Conservation (phyloP, 371 early-diverging fungal genomes). For the Circinella minor region DNA sequence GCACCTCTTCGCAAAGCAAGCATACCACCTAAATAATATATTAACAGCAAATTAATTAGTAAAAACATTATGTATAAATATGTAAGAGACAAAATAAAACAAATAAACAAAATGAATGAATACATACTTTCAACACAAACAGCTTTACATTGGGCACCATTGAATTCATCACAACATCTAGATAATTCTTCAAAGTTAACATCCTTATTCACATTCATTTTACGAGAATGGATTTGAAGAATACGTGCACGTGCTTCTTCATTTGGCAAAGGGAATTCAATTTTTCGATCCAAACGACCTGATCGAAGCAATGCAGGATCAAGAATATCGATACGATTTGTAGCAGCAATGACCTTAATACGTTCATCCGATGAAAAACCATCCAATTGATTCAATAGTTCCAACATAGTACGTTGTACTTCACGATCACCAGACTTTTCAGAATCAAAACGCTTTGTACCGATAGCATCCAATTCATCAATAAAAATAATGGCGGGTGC, state of each 20-base stretch:
- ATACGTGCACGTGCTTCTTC: constrained; percentile 99
- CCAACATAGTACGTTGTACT: constrained; percentile 99
- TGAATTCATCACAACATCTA: constrained; percentile 98
- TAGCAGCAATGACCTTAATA: constrained; percentile 99
- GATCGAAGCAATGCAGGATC: constrained; percentile 99
- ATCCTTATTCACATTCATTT: constrained; percentile 96
- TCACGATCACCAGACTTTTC: constrained; percentile 99
- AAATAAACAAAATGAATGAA: not conserved
- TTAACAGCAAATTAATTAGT: not conserved
- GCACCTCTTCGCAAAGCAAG: constrained; percentile 95
- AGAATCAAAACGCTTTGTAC: constrained; percentile 98
- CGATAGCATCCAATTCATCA: constrained; percentile 99
- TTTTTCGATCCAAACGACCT: constrained; percentile 99
- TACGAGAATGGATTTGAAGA: constrained; percentile 99
- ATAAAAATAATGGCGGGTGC: constrained; percentile 99
- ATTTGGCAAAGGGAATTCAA: constrained; percentile 99
- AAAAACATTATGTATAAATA: not conserved
- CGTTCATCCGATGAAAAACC: constrained; percentile 97
- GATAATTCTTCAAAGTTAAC: constrained; percentile 99
- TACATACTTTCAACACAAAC: constrained; percentile 84
- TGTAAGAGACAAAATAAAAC: not conserved
- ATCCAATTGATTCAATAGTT: constrained; percentile 99
- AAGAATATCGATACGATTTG: constrained; percentile 99
- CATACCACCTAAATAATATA: constrained; percentile 76
- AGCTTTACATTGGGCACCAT: constrained; percentile 99